Conservation (phyloP, 805 yeast species). For the Jamesozyma hellenica region DNA sequence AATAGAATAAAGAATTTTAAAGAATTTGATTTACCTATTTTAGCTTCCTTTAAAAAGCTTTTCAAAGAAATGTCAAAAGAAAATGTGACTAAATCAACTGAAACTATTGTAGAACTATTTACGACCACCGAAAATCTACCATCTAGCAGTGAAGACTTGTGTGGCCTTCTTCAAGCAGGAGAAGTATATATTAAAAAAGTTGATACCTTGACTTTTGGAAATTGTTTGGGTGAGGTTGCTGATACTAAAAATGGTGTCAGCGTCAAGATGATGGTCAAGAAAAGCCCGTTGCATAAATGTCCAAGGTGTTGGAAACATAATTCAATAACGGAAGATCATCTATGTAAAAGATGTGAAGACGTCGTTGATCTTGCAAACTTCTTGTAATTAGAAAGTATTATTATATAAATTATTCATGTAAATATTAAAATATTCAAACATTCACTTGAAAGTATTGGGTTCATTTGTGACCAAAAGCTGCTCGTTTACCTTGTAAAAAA, state of each 20-base stretch:
- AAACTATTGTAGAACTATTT: slow-evolving; percentile 24
- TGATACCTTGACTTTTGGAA: neutral
- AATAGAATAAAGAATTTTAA: slow-evolving; percentile 8
- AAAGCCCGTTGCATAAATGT: slow-evolving; percentile 46
- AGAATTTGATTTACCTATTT: slow-evolving; percentile 11
- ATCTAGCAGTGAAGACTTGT: slow-evolving; percentile 34
- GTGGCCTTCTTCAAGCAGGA: slow-evolving; percentile 57
- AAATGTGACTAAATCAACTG: slow-evolving; percentile 17
- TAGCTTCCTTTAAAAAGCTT: slow-evolving; percentile 13
- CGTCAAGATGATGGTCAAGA: slow-evolving; percentile 33
- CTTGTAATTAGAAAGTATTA: slow-evolving; percentile 1
- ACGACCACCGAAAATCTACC: slow-evolving; percentile 6
- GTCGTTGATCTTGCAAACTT: slow-evolving; percentile 14
- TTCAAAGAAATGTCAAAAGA: slow-evolving; percentile 13
- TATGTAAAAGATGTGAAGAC: slow-evolving; percentile 60
- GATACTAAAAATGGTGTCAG: slow-evolving; percentile 14
- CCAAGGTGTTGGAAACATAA: slow-evolving; percentile 91
- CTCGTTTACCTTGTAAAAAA: too few relatives aligned
- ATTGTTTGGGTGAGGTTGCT: neutral
- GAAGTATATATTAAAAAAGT: slow-evolving; percentile 34
- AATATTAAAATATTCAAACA: neutral
- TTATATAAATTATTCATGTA: neutral
- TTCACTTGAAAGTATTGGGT: too few relatives aligned
- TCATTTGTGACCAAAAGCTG: too few relatives aligned
- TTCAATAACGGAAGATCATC: slow-evolving; percentile 37